A percentile compares a stretch with the other conserved stretches of the same genome.
phyloP scores from a whole-genome alignment of 805 yeast species.

The Metschnikowia picachoensis region DNA sequence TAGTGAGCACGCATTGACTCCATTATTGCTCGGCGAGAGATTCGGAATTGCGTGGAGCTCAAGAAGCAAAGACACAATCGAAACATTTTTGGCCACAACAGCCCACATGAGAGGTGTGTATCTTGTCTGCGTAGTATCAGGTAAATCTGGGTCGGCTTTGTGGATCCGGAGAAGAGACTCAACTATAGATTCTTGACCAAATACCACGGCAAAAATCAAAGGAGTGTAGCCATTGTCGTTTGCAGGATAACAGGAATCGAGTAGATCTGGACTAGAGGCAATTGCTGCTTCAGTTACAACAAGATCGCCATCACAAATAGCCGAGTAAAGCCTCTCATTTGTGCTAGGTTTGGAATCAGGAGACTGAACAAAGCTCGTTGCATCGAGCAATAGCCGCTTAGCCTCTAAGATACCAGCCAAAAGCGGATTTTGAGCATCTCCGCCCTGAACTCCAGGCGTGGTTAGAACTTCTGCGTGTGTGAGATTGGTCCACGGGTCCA shows the following conservation, averaged over 20 bases:
- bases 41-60: conserved; percentile 63
- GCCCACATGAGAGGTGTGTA: conserved; percentile 89
- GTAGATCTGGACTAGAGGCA: conserved; percentile 20
- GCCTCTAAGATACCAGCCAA: conserved; percentile 8
- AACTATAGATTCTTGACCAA: conserved; percentile 44
- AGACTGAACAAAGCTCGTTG: no score
- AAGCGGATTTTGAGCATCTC: conserved; percentile 9
- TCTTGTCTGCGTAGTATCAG: conserved; percentile 44
- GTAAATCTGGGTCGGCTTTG: conserved; percentile 45
- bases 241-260: conserved; percentile 19
- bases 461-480: conserved; percentile 4
- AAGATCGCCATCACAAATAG: conserved; percentile 37
- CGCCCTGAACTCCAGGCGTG: conserved; percentile 1
- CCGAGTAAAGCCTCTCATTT: conserved; percentile 20
- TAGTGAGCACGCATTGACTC: conserved; percentile 54
- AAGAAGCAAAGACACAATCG: conserved; percentile 53
- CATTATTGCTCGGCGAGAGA: conserved; percentile 29
- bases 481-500: conserved; percentile 7
- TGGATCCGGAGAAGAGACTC: conserved; percentile 43
- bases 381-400: conserved; percentile 4
- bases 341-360: neutral
- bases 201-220: conserved; percentile 52
- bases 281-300: conserved; percentile 29
- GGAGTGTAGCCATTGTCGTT: conserved; percentile 32
- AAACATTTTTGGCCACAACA: conserved; percentile 54